These are phyloP conservation scores for Phanerochaete sordida DNA, from an alignment of 768 basidiomycete genomes.

Conservation along the genomic window DNA sequence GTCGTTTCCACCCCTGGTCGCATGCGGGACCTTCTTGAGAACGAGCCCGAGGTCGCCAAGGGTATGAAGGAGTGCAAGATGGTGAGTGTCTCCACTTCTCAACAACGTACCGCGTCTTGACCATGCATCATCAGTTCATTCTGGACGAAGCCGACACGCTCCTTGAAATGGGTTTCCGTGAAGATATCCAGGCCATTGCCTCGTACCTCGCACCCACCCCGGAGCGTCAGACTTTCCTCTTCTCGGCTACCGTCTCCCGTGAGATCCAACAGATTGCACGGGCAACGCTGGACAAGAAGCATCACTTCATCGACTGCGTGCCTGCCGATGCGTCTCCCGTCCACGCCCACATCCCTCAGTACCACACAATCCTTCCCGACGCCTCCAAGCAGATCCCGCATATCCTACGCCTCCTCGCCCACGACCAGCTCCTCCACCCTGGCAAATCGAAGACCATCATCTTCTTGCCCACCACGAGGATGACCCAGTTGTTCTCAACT, in stretches of 20 bases:
- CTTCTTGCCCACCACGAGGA: slow-evolving; percentile 83
- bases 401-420: slow-evolving; percentile 72
- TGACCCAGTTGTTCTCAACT: slow-evolving; percentile 71
- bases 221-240: slow-evolving; percentile 85
- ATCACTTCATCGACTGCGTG: slow-evolving; percentile 74
- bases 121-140: slow-evolving; percentile 54
- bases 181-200: slow-evolving; percentile 76
- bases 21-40: slow-evolving; percentile 66
- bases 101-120: background rate
- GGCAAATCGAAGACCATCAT: slow-evolving; percentile 71
- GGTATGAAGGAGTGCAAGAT: slow-evolving; percentile 53
- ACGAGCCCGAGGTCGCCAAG: slow-evolving; percentile 50
- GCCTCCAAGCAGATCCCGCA: slow-evolving; percentile 75
- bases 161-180: slow-evolving; percentile 89
- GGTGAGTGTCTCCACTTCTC: slow-evolving; percentile 37
- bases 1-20: slow-evolving; percentile 92
- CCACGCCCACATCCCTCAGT: slow-evolving; percentile 77
- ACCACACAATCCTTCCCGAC: slow-evolving; percentile 67
- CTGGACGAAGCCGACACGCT: slow-evolving; percentile 92
- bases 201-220: slow-evolving; percentile 56
- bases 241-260: slow-evolving; percentile 81
- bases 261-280: slow-evolving; percentile 70
- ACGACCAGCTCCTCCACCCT: slow-evolving; percentile 79
- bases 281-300: slow-evolving; percentile 52
- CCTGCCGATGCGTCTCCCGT: slow-evolving; percentile 58